Percentiles rank a stretch among this genome's conserved stretches.
phyloP scores from a whole-genome alignment of 2,329 filamentous ascomycete species.

The Rhexocercosporidium sp. region DNA sequence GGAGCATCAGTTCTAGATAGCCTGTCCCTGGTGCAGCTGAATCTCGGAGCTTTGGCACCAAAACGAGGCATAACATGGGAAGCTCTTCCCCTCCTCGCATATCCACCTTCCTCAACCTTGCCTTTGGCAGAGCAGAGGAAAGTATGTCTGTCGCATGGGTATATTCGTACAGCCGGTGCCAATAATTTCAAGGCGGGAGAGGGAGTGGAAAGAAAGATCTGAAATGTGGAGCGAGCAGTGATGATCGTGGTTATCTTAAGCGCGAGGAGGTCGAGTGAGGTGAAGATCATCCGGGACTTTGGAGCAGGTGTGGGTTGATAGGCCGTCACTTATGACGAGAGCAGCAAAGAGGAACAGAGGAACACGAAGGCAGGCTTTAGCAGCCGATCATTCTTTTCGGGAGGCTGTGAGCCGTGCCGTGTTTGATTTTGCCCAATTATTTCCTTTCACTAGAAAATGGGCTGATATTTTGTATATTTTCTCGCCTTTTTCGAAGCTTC shows the following conservation, averaged over 20 bases:
- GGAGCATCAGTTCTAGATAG: neutral
- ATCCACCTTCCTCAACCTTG: too few species aligned
- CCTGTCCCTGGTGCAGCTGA: neutral
- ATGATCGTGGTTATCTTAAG: slow-evolving; percentile 20
- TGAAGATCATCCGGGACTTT: slow-evolving; percentile 27
- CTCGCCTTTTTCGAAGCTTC: neutral
- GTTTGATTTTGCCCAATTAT: neutral
- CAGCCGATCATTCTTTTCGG: slow-evolving; percentile 1
- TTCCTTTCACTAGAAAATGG: neutral
- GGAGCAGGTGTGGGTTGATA: slow-evolving; percentile 8
- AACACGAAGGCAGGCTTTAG: neutral
- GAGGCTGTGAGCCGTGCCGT: neutral
- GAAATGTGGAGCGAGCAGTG: slow-evolving; percentile 4
- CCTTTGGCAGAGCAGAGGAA: too few species aligned
- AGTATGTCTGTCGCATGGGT: too few species aligned
- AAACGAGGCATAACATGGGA: neutral
- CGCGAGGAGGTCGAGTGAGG: slow-evolving; percentile 13
- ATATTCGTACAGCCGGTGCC: neutral
- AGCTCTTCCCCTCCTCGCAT: too few species aligned
- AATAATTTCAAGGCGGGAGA: neutral
- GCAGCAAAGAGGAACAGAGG: neutral
- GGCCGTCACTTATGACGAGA: slow-evolving; percentile 8
- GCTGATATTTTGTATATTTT: neutral
- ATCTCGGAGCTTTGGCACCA: neutral
- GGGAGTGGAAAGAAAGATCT: neutral